Evolutionary conservation across 805 yeast genomes (phyloP), one percentile per base, ranked within the genome.

Genomic region (Candida verbasci): DNA sequence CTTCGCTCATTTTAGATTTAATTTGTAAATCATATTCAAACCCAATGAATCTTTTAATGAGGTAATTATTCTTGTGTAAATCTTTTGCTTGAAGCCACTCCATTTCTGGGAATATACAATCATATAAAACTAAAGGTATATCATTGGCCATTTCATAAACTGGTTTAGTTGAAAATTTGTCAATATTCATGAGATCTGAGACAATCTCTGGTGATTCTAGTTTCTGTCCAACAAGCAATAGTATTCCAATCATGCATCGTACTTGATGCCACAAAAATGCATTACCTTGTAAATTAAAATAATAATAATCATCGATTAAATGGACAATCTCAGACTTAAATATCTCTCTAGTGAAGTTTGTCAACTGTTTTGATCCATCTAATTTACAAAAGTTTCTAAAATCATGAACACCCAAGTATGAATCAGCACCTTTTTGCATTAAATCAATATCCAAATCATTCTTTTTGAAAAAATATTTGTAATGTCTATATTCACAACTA

Each of bases 191-290:
- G 40, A 93, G 61, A 2, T 76, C 71, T 9, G 58, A 56, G 1
- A 93, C 66, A 0, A 87, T 57, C 1, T 57, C 50, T 0, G 87
- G 82, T 0, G 54, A 39, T 56, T 93, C 98, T 15, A 75, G 68
- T 11, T 67, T 66, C 56, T 88, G 95, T 0, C 96, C 98, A 6
- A 88, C 79, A 17, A 83, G 59, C 37, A 93, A 76, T 38, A 93
- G 56, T 9, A 84, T 67, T 0, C 95, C 96, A 65, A 88, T 76
- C 93, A 93, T 93, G 47, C 95, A 88, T 40, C 98, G 74, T 14
- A 93, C 98, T 59, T 93, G 98, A 56, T 93, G 97, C 97, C 97
- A 93, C 38, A 93, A 61, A 48, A 93, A 93, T 7, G 97, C 98
- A 1, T 85, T 68, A 0, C 98, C 98, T 43, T 74, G 70, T 36